Conservation (phyloP, 345 rosid genomes). For the Anacardium occidentale region DNA sequence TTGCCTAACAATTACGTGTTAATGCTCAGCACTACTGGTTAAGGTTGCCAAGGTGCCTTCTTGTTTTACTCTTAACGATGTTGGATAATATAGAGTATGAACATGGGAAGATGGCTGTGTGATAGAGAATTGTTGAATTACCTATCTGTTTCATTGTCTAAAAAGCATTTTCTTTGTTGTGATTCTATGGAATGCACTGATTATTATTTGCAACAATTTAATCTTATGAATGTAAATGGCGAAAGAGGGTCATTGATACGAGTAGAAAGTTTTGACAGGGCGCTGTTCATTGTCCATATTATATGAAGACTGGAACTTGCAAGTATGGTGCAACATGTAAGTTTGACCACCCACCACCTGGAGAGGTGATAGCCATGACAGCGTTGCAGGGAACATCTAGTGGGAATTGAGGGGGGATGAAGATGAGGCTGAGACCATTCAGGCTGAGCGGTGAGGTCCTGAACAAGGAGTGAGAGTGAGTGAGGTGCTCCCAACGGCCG, state of each 20-base stretch:
- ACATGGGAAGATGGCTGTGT: not conserved
- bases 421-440: too few species aligned
- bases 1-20: not conserved
- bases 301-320: conserved; percentile 93
- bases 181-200: not conserved
- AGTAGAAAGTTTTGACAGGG: conserved; percentile 48
- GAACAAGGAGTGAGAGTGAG: not conserved
- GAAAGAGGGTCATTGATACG: not conserved
- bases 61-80: conserved; percentile 1
- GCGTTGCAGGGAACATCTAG: conserved; percentile 11
- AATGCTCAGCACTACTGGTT: not conserved
- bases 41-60: not conserved
- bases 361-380: conserved; percentile 66
- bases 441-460: not conserved
- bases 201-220: not conserved
- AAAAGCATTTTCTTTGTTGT: not conserved
- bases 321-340: conserved; percentile 76
- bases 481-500: not conserved
- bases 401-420: too few species aligned
- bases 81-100: not conserved
- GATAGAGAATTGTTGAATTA: not conserved
- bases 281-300: conserved; percentile 73
- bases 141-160: not conserved
- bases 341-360: conserved; percentile 98
- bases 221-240: not conserved